Evolutionary conservation across 768 basidiomycete species (phyloP), one percentile per base, ranked within the genome.

Genomic region (Lentinus tigrinus): DNA sequence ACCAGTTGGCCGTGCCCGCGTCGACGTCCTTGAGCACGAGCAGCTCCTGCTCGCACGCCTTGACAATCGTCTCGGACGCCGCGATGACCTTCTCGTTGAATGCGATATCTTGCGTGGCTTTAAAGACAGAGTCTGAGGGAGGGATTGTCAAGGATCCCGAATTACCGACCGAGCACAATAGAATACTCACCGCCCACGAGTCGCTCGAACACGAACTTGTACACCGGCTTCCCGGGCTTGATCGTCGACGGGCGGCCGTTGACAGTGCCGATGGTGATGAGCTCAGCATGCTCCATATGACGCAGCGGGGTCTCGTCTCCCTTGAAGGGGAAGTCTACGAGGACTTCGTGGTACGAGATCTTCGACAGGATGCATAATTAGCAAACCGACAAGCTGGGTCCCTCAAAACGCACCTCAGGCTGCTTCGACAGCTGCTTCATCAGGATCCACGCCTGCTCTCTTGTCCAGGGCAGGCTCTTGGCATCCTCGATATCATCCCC

Each of bases 401-500:
- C 24, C 11, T 4, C 23, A n/a, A 37, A 28, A 44, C 62, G 3
- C 11, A 74, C 70, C 81, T 95, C 84, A 68, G 86, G 81, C 47
- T 80, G 77, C 61, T 81, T 81, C 1, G 92, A 79, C 36, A 99
- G 79, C 11, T 80, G 75, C 65, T 87, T 88, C 53, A 98, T 77
- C 16, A 98, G 76, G 19, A 77, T 80, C 93, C 95, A 98, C 0
- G 85, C 94, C 68, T 98, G 94, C 59, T 93, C 88, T 46, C 88
- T 78, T 4, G 86, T 80, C 97, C 97, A 99, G 0, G 85, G 77
- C 38, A 96, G 72, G 46, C 68, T 77, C 72, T 93, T 95, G 3
- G 89, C 89, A 66, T 97, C 95, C 54, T 96, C 93, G 1, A 78
- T 72, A 67, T 97, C 95, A 62, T 97, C 95, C 0, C 95, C 96